Base-by-base conservation (phyloP, 768 basidiomycete species). In the Boletus sensibilis region DNA sequence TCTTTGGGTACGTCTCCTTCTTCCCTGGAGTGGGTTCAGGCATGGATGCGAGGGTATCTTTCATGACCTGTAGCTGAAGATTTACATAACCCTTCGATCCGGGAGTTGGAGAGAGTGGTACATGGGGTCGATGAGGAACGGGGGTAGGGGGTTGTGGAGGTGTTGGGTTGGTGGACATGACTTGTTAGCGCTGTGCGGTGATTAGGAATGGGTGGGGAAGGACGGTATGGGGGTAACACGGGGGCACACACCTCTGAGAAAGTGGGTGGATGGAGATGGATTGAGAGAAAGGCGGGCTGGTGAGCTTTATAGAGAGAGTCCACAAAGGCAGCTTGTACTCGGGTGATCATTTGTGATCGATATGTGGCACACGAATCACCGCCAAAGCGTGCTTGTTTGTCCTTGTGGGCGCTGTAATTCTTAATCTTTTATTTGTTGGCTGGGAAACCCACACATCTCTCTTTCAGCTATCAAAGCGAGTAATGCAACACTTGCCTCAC, bases 311-410 rank as follows among this genome's bases (percentile, higher is more conserved):
- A 63, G 52, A 21, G 21, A 18, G 21, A 9, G 47, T 45, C 61
- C 53, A 74, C 68, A 65, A 68, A 68, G 68, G 65, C 60, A 58
- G 57, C 49, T 55, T 57, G 64, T 57, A 45, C 60, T 59, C 47
- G 55, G 55, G 56, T 29, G 48, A 66, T 64, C 70, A 73, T 73
- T 67, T 41, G 52, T 55, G 64, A 74, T 72, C 64, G 62, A 67
- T 71, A 64, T 68, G 60, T 68, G 62, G 57, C 61, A 53, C 52
- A 47, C 45, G 21, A 45, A 55, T 47, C 61, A 46, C 55, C 35
- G 74, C 71, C 58, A 73, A 67, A 72, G 69, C 67, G 64, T 68
- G 50, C 53, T 77, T 77, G 77, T 78, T 77, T 77, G 77, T 74
- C 72, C 75, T 72, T 77, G 76, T 77, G 75, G 77, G 75, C 64